A percentile compares a stretch with the other conserved stretches of the same genome.
Evolutionary conservation across 306 rosid species (phyloP).

Genomic region (Spatholobus suberectus): DNA sequence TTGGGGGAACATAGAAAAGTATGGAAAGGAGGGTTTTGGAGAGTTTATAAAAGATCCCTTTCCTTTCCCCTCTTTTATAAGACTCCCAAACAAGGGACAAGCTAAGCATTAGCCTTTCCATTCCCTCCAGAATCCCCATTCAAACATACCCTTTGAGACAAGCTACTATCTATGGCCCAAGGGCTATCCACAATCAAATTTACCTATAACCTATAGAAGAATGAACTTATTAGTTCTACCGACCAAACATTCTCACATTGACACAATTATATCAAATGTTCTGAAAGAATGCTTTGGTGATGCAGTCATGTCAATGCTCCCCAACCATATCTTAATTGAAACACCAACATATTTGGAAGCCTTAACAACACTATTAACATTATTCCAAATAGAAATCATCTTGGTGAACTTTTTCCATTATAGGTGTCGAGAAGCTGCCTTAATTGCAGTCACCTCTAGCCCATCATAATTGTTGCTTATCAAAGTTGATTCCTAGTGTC

Average conservation of each 20-base stretch:
- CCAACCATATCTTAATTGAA: no score
- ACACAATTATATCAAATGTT: slow-evolving; percentile 23
- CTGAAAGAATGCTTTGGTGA: neutral
- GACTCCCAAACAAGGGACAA: no score
- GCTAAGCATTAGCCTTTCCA: no score
- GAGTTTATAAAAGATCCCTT: neutral
- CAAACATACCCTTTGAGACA: neutral
- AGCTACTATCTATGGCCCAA: neutral
- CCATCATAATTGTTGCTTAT: no score
- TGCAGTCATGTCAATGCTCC: no score
- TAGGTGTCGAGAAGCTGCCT: no score
- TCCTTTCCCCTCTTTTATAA: neutral
- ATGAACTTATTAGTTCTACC: neutral
- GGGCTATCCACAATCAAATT: slow-evolving; percentile 14
- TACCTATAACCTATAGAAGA: neutral
- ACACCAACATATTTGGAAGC: no score
- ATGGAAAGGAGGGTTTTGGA: neutral
- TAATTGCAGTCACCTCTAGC: no score
- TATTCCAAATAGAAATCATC: neutral
- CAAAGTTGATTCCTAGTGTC: no score
- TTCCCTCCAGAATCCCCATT: no score
- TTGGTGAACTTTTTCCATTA: neutral
- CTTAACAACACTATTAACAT: neutral
- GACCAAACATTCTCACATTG: neutral
- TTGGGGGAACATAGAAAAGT: neutral